Percentiles rank a stretch among this genome's conserved stretches.
phyloP scores from a whole-genome alignment of 441 rosid species.

The Mallotus repandus region DNA sequence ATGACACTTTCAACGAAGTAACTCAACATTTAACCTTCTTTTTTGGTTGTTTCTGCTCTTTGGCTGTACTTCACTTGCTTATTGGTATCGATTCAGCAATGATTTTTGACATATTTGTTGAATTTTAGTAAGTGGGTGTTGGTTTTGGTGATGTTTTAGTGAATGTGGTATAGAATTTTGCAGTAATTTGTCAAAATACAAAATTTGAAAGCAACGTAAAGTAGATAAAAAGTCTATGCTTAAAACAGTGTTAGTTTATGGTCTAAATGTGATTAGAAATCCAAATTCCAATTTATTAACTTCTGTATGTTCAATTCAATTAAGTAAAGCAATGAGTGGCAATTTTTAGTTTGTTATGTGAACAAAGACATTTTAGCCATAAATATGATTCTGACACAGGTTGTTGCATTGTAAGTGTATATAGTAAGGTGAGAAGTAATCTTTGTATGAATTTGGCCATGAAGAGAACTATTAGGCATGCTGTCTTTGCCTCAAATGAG shows the following conservation, averaged over 20 bases:
- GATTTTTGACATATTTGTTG: background rate
- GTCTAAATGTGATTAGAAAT: too few relatives aligned
- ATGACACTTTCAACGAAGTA: slow-evolving; percentile 88
- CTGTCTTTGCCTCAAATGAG: background rate
- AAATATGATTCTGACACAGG: background rate
- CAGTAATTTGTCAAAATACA: too few relatives aligned
- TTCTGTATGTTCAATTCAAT: too few relatives aligned
- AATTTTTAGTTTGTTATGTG: background rate
- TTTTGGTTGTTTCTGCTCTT: background rate
- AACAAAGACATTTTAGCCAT: background rate
- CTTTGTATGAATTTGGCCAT: background rate
- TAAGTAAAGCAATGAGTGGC: too few relatives aligned
- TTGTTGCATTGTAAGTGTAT: background rate
- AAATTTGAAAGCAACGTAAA: too few relatives aligned
- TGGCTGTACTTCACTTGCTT: background rate
- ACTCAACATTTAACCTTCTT: background rate
- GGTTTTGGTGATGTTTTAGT: background rate
- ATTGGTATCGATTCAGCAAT: background rate
- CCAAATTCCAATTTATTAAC: too few relatives aligned
- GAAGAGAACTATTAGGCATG: background rate
- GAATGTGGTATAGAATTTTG: background rate
- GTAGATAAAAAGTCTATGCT: too few relatives aligned
- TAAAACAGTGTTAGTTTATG: too few relatives aligned
- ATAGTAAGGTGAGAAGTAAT: background rate
- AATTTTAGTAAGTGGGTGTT: background rate